Conservation (phyloP, 2,329 filamentous ascomycete species). For the Fusarium phyllophilum region DNA sequence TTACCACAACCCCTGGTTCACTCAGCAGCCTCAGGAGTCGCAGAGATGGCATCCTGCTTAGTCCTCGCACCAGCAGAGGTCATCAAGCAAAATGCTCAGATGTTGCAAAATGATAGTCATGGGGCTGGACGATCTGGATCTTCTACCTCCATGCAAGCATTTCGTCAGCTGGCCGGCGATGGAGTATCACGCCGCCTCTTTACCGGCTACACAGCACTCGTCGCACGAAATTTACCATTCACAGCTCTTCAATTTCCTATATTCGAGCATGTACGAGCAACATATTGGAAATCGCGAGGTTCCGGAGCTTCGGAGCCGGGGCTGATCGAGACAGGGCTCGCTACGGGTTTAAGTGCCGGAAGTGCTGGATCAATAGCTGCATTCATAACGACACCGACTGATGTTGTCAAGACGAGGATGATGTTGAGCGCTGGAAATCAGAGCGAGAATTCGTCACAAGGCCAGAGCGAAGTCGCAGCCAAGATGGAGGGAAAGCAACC, state of each 20-base stretch:
- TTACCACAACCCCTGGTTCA: slow-evolving; percentile 77
- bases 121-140: slow-evolving; percentile 13
- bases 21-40: slow-evolving; percentile 76
- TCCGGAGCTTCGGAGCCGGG: slow-evolving; percentile 35
- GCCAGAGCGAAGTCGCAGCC: slow-evolving; percentile 16
- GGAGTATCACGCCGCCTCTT: slow-evolving; percentile 67
- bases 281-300: slow-evolving; percentile 56
- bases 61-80: slow-evolving; percentile 91
- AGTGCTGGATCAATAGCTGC: slow-evolving; percentile 79
- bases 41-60: slow-evolving; percentile 85
- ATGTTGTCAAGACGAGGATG: slow-evolving; percentile 89
- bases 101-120: slow-evolving; percentile 61
- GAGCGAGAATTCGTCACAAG: slow-evolving; percentile 1
- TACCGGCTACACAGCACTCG: slow-evolving; percentile 81
- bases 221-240: slow-evolving; percentile 85
- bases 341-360: slow-evolving; percentile 80
- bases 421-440: slow-evolving; percentile 73
- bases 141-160: slow-evolving; percentile 60
- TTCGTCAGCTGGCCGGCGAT: slow-evolving; percentile 63
- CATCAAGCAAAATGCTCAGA: slow-evolving; percentile 93
- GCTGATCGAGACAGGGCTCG: slow-evolving; percentile 72
- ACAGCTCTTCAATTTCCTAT: slow-evolving; percentile 90
- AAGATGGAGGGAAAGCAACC: slow-evolving; percentile 45
- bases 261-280: slow-evolving; percentile 76
- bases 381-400: slow-evolving; percentile 85